Conservation (phyloP, 768 basidiomycete species). For the Calvatia gigantea region DNA sequence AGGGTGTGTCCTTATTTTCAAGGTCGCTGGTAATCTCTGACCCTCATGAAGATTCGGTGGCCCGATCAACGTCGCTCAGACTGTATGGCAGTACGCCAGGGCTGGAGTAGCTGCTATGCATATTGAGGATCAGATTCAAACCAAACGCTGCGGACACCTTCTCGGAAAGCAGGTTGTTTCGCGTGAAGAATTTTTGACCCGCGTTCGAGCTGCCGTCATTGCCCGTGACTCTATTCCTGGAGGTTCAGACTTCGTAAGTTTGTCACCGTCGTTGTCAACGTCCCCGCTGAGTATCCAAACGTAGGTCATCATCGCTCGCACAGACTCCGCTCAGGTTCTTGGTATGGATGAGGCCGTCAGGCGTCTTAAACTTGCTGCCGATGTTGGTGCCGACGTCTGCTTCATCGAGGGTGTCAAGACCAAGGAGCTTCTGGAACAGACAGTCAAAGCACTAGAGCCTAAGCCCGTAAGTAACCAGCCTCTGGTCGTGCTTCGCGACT, state of each 20-base stretch:
- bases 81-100: slow-evolving; percentile 64
- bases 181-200: slow-evolving; percentile 69
- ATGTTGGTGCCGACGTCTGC: slow-evolving; percentile 75
- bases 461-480: slow-evolving; percentile 48
- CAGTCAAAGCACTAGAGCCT: slow-evolving; percentile 65
- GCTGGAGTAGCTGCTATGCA: slow-evolving; percentile 74
- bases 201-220: slow-evolving; percentile 73
- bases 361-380: slow-evolving; percentile 66
- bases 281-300: not conserved
- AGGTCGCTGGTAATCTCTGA: not conserved
- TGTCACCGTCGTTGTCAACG: not conserved
- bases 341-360: slow-evolving; percentile 75
- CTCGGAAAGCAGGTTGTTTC: slow-evolving; percentile 82
- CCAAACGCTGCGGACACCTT: slow-evolving; percentile 77
- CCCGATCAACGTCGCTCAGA: slow-evolving; percentile 71
- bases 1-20: slow-evolving; percentile 38
- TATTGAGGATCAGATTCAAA: slow-evolving; percentile 82
- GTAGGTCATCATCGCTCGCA: slow-evolving; percentile 70
- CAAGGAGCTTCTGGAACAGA: slow-evolving; percentile 56
- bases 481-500: not conserved
- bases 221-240: slow-evolving; percentile 76
- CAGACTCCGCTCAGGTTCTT: slow-evolving; percentile 74
- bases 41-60: slow-evolving; percentile 54
- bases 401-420: slow-evolving; percentile 80
- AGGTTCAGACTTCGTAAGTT: slow-evolving; percentile 62